Evolutionary conservation across 1,139 yeast genomes (phyloP), one percentile per base, ranked within the genome.

Genomic region (Ogataea hybrid): DNA sequence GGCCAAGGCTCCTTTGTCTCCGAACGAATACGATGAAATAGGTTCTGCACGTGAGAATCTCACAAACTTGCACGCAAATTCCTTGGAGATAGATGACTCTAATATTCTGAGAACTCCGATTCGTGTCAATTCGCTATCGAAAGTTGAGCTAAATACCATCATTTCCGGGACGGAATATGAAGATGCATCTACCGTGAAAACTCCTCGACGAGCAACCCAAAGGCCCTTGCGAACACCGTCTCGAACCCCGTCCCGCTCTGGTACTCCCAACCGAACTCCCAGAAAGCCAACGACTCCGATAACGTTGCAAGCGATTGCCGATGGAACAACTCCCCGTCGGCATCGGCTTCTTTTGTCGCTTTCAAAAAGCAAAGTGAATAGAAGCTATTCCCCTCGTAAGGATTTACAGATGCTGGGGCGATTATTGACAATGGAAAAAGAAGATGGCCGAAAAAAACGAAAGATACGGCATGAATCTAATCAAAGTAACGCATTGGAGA

Each of bases 201-300:
- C 52, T 10, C 42, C 53, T 6, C 33, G 46, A 12, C 40, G 22
- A 23, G 42, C 45, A 25, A 39, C 51, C 10, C 43, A 47, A 29
- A 16, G 21, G 22, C 15, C 36, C 2, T 34, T 44, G 2, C 31
- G 46, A 21, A 39, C 43, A 8, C 42, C 50, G 8, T 41, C 41
- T 16, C 43, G 50, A 42, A 47, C 51, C 3, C 54, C 56, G 14
- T 49, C 57, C 3, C 36, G 54, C 18, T 25, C 47, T 11, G 41
- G 40, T 12, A 48, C 57, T 3, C 54, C 59, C 3, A 47, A 41
- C 22, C 43, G 52, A 29, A 47, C 54, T 7, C 51, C 56, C 11
- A 46, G 47, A n/a, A 39, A 49, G 12, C 62, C 63, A 4, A 51
- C 58, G 15, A 59, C 64, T 1, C 63, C 64, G 6, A 43, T 60